phyloP scores from a whole-genome alignment of 2,329 filamentous ascomycete species.

The Fusarium sp. region DNA sequence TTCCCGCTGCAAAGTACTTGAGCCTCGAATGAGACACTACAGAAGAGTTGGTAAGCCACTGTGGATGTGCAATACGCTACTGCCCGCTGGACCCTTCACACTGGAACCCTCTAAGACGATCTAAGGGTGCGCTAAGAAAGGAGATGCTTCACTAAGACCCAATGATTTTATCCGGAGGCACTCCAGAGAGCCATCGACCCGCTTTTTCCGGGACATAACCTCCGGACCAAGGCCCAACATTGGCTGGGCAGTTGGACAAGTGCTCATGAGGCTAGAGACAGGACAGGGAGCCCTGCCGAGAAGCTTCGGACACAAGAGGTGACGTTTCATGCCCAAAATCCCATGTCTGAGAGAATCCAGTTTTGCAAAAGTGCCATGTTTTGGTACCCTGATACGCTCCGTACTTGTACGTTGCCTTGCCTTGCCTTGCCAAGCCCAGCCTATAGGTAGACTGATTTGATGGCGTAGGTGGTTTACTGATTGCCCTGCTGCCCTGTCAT shows the following conservation, averaged over 20 bases:
- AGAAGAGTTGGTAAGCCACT: conserved; percentile 18
- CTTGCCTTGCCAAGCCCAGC: not conserved
- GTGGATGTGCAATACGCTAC: conserved; percentile 27
- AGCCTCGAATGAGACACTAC: conserved; percentile 16
- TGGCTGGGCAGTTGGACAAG: not conserved
- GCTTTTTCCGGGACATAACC: conserved; percentile 27
- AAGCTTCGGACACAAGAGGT: conserved; percentile 16
- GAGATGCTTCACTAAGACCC: not conserved
- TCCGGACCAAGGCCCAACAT: conserved; percentile 10
- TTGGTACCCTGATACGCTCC: not conserved
- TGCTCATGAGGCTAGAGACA: conserved; percentile 7
- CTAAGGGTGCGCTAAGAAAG: conserved; percentile 9
- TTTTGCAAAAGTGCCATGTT: conserved; percentile 41
- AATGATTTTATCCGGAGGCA: not conserved
- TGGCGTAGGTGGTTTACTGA: not conserved
- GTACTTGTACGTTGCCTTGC: not conserved
- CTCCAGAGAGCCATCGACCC: not conserved
- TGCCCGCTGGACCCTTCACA: conserved; percentile 29
- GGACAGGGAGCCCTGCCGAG: conserved; percentile 15
- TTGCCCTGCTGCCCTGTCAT: conserved; percentile 23
- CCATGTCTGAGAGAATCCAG: conserved; percentile 33
- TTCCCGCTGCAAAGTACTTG: not conserved
- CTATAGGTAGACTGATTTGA: conserved; percentile 1
- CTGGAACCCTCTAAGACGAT: conserved; percentile 20
- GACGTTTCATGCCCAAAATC: conserved; percentile 30